Conservation (phyloP, 2,329 filamentous ascomycete genomes). For the Fusarium cicatricum region DNA sequence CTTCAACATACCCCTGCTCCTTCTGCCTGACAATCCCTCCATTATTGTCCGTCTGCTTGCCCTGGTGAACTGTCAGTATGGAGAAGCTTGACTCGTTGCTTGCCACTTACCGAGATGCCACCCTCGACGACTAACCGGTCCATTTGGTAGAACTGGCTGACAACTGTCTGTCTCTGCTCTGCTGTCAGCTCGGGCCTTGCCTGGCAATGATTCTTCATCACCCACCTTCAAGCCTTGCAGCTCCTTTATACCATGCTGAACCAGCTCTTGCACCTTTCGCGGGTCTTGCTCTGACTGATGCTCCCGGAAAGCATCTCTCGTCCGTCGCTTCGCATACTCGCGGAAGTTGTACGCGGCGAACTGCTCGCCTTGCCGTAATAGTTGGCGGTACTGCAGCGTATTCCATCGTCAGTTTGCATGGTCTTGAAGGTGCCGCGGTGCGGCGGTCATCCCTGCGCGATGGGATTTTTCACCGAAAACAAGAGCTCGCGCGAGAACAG, state of each 20-base stretch:
- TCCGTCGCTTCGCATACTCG: slow-evolving; percentile 92
- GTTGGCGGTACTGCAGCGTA: slow-evolving; percentile 79
- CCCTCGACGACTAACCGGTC: slow-evolving; percentile 93
- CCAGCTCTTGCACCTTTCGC: slow-evolving; percentile 82
- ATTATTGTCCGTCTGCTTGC: slow-evolving; percentile 73
- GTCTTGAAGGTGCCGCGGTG: not conserved
- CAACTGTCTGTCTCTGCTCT: slow-evolving; percentile 87
- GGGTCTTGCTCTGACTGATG: slow-evolving; percentile 76
- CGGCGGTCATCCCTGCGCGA: slow-evolving; percentile 14
- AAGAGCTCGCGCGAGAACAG: not conserved
- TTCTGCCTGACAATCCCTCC: slow-evolving; percentile 78
- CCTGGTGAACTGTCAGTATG: slow-evolving; percentile 53
- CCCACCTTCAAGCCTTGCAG: slow-evolving; percentile 89
- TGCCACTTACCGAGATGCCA: slow-evolving; percentile 70
- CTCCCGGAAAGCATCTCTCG: slow-evolving; percentile 89
- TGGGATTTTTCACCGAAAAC: slow-evolving; percentile 12
- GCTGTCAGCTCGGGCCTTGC: slow-evolving; percentile 5
- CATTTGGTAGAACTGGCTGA: slow-evolving; percentile 94
- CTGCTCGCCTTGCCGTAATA: slow-evolving; percentile 84
- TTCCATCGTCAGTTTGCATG: slow-evolving; percentile 22
- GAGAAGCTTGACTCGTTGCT: not conserved
- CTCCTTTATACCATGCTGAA: slow-evolving; percentile 88
- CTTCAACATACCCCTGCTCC: slow-evolving; percentile 72
- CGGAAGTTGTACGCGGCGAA: slow-evolving; percentile 98
- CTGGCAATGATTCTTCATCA: not conserved